Evolutionary conservation across 768 basidiomycete genomes (phyloP), one percentile per base, ranked within the genome.

Genomic region (Sporobolomyces roseus): DNA sequence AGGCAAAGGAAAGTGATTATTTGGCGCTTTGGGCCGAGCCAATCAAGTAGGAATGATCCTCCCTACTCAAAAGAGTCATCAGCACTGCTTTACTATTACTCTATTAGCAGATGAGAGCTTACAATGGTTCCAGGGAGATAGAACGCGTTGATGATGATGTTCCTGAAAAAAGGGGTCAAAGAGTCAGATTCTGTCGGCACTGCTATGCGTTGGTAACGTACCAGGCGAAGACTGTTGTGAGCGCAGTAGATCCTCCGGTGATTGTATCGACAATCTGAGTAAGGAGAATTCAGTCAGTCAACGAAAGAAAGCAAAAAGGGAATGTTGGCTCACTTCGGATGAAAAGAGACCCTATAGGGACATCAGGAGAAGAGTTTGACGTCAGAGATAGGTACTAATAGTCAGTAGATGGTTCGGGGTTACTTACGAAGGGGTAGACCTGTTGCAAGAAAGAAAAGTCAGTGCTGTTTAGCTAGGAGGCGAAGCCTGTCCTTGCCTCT

Each of bases 1-100:
- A 70, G 46, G 43, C 65, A 65, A 21, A 73, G 65, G 38, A 72
- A 65, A 38, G 70, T 51, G 33, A 75, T 74, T 33, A 68, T 65
- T 36, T 64, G 59, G 30, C 81, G 81, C 78, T 88, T 90, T 10
- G 91, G 87, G 0, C 88, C 88, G 59, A 92, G 75, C 73, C 83
- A 83, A 53, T 81, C 80, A 46, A 79, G 77, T 12, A 79, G 49
- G 56, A 81, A 77, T 1, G 79, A 78, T 21, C 80, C 80, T 21
- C 21, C 55, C 58, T 60, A 45, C 8, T 21, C 29, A 35, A 12
- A 21, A 4, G 27, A 30, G 41, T 16, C 17, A 16, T 43, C 36
- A 59, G 43, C 45, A 7, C 21, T 21, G 45, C 13, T 46, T 46
- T 41, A 25, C 35, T 41, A 9, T 21, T 6, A 19, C 53, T 27